phyloP scores from a whole-genome alignment of 768 basidiomycete species.

The Tylopilus rubrobrunneus region DNA sequence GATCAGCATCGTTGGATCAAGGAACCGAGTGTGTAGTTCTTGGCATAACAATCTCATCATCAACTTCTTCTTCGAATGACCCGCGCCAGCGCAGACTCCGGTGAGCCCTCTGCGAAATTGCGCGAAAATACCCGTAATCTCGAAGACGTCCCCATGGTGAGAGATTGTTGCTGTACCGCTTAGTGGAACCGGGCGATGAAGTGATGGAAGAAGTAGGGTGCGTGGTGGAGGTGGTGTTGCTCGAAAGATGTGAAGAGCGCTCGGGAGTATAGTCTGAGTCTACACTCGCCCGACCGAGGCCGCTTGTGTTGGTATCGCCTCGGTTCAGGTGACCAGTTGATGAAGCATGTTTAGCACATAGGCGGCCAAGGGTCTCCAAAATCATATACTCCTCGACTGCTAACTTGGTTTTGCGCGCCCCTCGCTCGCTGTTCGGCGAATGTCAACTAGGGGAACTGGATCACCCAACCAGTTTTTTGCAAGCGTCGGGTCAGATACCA shows the following conservation, averaged over 20 bases:
- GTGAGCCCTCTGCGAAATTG: constrained; percentile 42
- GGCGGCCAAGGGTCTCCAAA: constrained; percentile 61
- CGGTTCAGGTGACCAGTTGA: constrained; percentile 16
- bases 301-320: constrained; percentile 16
- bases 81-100: constrained; percentile 60
- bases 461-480: too few species aligned
- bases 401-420: constrained; percentile 61
- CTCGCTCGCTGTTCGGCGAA: constrained; percentile 75
- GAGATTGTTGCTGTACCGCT: constrained; percentile 83
- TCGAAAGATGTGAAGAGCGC: constrained; percentile 32
- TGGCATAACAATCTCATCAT: constrained; percentile 76
- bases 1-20: constrained; percentile 32
- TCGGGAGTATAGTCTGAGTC: constrained; percentile 33
- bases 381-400: constrained; percentile 87
- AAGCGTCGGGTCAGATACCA: too few species aligned
- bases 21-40: constrained; percentile 50
- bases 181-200: constrained; percentile 46
- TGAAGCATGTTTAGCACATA: constrained; percentile 36
- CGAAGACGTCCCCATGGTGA: constrained; percentile 76
- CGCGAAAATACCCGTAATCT: constrained; percentile 69
- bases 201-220: constrained; percentile 38
- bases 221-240: constrained; percentile 36
- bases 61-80: constrained; percentile 72
- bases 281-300: constrained; percentile 12
- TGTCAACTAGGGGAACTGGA: constrained; percentile 58